These are phyloP conservation scores for Chlamydomonas schloesseri DNA, from an alignment of 139 green algal genomes.

Conservation along the genomic window DNA sequence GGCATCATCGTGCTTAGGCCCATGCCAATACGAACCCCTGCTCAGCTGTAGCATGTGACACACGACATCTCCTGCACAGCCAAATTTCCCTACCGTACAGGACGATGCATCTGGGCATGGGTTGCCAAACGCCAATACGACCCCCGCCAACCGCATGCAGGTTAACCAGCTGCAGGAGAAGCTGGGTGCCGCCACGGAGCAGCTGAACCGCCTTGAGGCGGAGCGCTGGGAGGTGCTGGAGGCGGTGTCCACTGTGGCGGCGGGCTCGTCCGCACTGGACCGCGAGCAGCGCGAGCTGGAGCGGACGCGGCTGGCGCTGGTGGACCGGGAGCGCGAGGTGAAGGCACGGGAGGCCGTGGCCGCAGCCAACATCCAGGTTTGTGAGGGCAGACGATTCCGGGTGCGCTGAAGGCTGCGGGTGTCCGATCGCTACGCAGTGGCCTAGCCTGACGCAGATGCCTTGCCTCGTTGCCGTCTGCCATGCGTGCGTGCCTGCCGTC, in stretches of 20 bases:
- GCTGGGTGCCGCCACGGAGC: not conserved
- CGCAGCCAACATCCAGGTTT: not conserved
- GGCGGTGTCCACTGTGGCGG: slow-evolving; percentile 23
- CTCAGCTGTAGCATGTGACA: too few species aligned
- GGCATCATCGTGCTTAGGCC: too few species aligned
- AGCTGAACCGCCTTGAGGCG: slow-evolving; percentile 22
- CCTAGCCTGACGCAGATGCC: not conserved
- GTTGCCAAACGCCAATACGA: too few species aligned
- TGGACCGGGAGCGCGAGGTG: slow-evolving; percentile 10
- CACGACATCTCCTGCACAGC: too few species aligned
- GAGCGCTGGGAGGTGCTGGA: slow-evolving; percentile 46
- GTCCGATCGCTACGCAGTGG: not conserved
- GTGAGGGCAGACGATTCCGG: too few species aligned
- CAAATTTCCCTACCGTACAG: too few species aligned
- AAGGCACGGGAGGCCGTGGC: not conserved
- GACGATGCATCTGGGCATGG: too few species aligned
- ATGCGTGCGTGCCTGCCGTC: too few species aligned
- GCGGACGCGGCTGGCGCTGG: slow-evolving; percentile 1
- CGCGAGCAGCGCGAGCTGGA: slow-evolving; percentile 32
- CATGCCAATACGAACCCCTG: too few species aligned
- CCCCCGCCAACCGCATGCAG: too few species aligned
- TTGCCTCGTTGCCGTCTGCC: too few species aligned
- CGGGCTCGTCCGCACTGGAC: not conserved
- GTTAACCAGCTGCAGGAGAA: slow-evolving; percentile 33
- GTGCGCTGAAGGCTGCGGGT: not conserved